These are phyloP conservation scores for Metschnikowia bowlesiae DNA, from an alignment of 805 yeast genomes.

Conservation along the genomic window DNA sequence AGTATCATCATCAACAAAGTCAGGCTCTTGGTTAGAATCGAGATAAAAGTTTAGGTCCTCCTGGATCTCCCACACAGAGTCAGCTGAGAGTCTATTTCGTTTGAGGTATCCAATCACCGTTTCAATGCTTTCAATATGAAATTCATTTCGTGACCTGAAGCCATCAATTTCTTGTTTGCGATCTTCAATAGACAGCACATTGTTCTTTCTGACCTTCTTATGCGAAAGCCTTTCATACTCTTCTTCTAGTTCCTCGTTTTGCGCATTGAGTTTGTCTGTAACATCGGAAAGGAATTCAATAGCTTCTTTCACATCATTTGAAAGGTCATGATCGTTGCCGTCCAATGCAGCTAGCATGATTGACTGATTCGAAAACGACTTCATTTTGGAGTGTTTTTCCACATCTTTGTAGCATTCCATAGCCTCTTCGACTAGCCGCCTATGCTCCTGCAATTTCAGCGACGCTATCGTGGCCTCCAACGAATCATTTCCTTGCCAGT, in stretches of 20 bases:
- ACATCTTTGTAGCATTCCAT: conserved; percentile 45
- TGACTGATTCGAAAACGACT: conserved; percentile 42
- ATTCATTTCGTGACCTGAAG: conserved; percentile 28
- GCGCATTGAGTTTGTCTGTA: conserved; percentile 30
- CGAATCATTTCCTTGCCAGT: conserved; percentile 36
- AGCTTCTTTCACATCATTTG: conserved; percentile 33
- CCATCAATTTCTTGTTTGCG: conserved; percentile 38
- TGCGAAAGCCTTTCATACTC: conserved; percentile 39
- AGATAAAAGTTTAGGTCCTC: conserved; percentile 38
- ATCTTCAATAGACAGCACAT: conserved; percentile 31
- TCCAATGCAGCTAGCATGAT: conserved; percentile 40
- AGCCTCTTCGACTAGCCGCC: conserved; percentile 40
- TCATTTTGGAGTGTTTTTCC: conserved; percentile 40
- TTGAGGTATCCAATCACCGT: conserved; percentile 29
- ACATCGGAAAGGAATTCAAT: conserved; percentile 29
- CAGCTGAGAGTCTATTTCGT: conserved; percentile 14
- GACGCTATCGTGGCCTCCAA: conserved; percentile 20
- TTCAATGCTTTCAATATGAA: conserved; percentile 35
- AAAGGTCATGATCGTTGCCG: conserved; percentile 19
- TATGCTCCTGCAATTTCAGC: conserved; percentile 29
- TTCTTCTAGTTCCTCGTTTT: conserved; percentile 32
- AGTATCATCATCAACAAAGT: conserved; percentile 33
- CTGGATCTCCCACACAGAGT: conserved; percentile 26
- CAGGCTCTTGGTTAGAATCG: conserved; percentile 37
- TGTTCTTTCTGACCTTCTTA: conserved; percentile 38